These are phyloP conservation scores for Mycosphaerelloides madeirae DNA, from an alignment of 2,329 filamentous ascomycete species.

Conservation along the genomic window DNA sequence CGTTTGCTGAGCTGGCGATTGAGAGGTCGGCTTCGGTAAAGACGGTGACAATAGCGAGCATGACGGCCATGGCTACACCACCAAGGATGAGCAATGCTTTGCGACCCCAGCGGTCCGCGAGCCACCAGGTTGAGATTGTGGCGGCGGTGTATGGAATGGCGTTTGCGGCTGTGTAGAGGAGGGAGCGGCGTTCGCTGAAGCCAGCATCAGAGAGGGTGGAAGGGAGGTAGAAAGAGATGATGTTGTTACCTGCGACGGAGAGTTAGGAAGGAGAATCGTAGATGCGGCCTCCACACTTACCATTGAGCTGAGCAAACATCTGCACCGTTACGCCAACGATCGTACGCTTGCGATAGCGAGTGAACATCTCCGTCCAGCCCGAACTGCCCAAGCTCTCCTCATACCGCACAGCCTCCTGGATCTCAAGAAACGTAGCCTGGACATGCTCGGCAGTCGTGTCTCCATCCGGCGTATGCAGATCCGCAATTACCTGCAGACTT, in stretches of 20 bases:
- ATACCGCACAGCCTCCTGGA: too few relatives aligned
- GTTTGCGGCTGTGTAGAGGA: constrained; percentile 94
- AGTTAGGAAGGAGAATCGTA: not conserved
- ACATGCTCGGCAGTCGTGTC: too few relatives aligned
- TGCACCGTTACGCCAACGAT: too few relatives aligned
- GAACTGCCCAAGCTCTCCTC: too few relatives aligned
- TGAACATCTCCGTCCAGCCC: too few relatives aligned
- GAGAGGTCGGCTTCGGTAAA: constrained; percentile 72
- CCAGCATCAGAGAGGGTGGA: constrained; percentile 90
- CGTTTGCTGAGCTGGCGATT: constrained; percentile 64
- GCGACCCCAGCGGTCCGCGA: constrained; percentile 85
- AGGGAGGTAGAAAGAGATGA: constrained; percentile 94
- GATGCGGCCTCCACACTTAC: not conserved
- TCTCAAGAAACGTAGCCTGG: too few relatives aligned
- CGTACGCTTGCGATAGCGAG: too few relatives aligned
- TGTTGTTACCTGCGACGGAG: constrained; percentile 64
- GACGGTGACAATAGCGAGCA: constrained; percentile 81
- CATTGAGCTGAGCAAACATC: constrained; percentile 91
- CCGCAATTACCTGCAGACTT: too few relatives aligned
- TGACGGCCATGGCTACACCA: constrained; percentile 78
- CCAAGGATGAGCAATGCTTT: constrained; percentile 80
- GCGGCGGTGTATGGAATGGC: constrained; percentile 82
- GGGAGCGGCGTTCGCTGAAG: constrained; percentile 79
- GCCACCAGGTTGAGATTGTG: constrained; percentile 89
- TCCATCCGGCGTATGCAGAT: too few relatives aligned